Percentiles rank a stretch among this genome's conserved stretches.
Conservation (phyloP, 2,329 filamentous ascomycete species). For the Phyllosticta paracitricarpa region DNA sequence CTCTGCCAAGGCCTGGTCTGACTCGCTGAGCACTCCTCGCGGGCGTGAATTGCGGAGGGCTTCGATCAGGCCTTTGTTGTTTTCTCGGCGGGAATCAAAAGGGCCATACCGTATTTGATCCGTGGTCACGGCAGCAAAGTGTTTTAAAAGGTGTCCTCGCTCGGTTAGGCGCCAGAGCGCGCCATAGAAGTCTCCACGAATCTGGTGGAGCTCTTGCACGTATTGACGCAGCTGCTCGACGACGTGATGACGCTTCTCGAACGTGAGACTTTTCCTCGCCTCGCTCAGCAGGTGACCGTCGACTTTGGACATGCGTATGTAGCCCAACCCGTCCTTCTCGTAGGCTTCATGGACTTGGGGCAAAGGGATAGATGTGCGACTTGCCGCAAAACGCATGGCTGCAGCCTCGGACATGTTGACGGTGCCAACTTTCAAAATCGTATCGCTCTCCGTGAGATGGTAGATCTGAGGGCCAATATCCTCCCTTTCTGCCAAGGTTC, state of each 20-base stretch:
- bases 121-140: conserved; percentile 8
- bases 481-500: too few relatives aligned
- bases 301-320: conserved; percentile 15
- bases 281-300: conserved; percentile 10
- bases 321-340: conserved; percentile 11
- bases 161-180: conserved; percentile 11
- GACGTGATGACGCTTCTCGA: background rate
- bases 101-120: conserved; percentile 11
- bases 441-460: background rate
- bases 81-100: conserved; percentile 11
- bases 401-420: conserved; percentile 12
- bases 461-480: background rate
- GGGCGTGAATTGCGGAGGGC: conserved; percentile 13
- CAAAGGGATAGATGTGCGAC: conserved; percentile 12
- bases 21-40: background rate
- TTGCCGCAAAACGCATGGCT: conserved; percentile 13
- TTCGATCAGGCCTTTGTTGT: conserved; percentile 13
- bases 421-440: conserved; percentile 13
- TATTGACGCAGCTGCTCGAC: conserved; percentile 11
- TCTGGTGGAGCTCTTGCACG: conserved; percentile 5
- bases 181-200: conserved; percentile 13
- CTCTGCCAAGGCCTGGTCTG: conserved; percentile 7
- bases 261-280: background rate
- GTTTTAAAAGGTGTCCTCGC: conserved; percentile 14
- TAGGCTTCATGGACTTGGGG: conserved; percentile 14